These are phyloP conservation scores for Bonia amplexicaulis DNA, from an alignment of 176 grass and related monocot species.

Conservation along the genomic window DNA sequence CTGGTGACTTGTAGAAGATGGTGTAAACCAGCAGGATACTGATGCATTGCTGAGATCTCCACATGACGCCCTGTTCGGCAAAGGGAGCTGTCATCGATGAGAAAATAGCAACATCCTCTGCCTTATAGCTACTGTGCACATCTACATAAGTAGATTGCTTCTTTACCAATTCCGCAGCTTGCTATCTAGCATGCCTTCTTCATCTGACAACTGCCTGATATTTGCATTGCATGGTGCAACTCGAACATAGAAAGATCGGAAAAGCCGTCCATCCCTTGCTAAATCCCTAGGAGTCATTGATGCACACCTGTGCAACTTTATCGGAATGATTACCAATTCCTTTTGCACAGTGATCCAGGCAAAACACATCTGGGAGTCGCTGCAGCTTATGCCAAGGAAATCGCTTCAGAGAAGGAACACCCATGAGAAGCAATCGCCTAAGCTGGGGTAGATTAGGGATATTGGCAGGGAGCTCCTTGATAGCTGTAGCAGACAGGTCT, in stretches of 20 bases:
- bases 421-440: not conserved
- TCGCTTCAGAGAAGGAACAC: not conserved
- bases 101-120: too few species aligned
- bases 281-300: not conserved
- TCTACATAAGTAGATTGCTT: not conserved
- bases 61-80: not conserved
- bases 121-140: accelerated
- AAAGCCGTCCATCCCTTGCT: accelerated
- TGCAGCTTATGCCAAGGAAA: slow-evolving; percentile 21
- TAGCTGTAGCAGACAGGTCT: not conserved
- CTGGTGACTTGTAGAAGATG: not conserved
- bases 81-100: not conserved
- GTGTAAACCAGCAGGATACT: accelerated
- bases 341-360: not conserved
- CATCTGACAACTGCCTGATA: too few species aligned
- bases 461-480: not conserved
- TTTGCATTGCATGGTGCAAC: not conserved
- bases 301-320: not conserved
- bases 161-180: not conserved
- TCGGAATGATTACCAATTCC: not conserved
- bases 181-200: too few species aligned
- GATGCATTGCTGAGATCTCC: not conserved
- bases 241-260: not conserved
- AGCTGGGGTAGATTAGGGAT: not conserved
- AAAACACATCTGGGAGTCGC: not conserved